Percentiles rank a stretch among this genome's conserved stretches.
phyloP scores from a whole-genome alignment of 306 rosid species.

The Castanopsis chinensis region DNA sequence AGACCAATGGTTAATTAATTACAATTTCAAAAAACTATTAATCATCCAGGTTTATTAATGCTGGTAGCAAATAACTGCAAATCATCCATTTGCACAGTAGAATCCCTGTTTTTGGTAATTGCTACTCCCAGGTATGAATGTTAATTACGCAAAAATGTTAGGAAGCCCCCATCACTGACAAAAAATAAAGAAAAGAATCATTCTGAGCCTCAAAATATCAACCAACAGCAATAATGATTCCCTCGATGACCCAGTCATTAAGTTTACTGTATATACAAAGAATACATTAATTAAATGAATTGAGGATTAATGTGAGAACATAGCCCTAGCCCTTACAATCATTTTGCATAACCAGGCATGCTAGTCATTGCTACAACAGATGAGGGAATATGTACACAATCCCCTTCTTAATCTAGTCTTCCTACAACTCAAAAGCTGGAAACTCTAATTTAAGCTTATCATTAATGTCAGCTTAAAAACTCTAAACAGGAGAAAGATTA shows the following conservation, averaged over 20 bases:
- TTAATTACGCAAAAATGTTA: neutral
- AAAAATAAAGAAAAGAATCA: neutral
- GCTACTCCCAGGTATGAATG: neutral
- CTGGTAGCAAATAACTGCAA: too few species aligned
- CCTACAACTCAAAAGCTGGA: conserved; percentile 27
- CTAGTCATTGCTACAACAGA: conserved; percentile 15
- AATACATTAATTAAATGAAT: conserved; percentile 6
- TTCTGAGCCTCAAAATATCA: neutral
- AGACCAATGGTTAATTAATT: too few species aligned
- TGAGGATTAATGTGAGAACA: neutral
- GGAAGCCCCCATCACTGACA: neutral
- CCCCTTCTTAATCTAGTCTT: conserved; percentile 23
- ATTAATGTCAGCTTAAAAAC: conserved; percentile 1
- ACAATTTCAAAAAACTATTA: too few species aligned
- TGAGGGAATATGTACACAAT: conserved; percentile 18
- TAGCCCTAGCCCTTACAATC: conserved; percentile 15
- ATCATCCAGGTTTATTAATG: neutral
- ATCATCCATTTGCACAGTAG: neutral
- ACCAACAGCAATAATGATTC: neutral
- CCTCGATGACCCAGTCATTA: neutral
- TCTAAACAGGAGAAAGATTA: neutral
- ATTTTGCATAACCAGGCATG: neutral
- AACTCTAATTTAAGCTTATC: conserved; percentile 19
- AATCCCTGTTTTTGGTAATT: neutral
- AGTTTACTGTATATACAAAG: conserved; percentile 3